Evolutionary conservation across 1,284 basidiomycete genomes (phyloP), one percentile per base, ranked within the genome.

Genomic region (Ustilago curta): DNA sequence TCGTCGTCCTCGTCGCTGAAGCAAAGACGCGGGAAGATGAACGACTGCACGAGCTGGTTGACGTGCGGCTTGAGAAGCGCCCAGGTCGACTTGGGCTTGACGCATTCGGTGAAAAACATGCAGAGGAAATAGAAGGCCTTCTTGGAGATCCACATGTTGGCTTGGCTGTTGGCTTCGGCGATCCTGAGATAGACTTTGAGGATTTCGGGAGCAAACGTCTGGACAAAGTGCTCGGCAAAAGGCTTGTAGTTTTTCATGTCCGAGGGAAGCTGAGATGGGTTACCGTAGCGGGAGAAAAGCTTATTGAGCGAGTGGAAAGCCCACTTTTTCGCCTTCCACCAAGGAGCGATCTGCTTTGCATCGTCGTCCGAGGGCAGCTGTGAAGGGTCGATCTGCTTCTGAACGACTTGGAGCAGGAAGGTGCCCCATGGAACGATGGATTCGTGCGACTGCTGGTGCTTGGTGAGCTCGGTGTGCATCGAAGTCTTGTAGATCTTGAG

Each of bases 271-370:
- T 84, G 83, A 29, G 79, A 78, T 0, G 83, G 83, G 59, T 81
- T 84, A 19, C 83, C 83, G 57, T 81, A 84, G 21, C 80, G 72
- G 14, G 65, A 71, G 54, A 83, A 83, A 51, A 84, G 81, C 64
- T 79, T 79, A 79, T 84, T 84, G 61, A 84, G 78, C 39, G 79
- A 76, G 73, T 77, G 79, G 77, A 77, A 83, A 14, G 83, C 79
- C 83, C 83, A 84, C 70, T 84, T 84, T 70, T 84, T 84, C 31
- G 83, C 82, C 73, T 81, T 82, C 80, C 80, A 83, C 83, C 83
- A 84, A 3, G 72, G 62, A 40, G 69, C 54, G 19, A 57, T 40
- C 59, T 80, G 71, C 18, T 48, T 61, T 6, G 47, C 48, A 18
- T 81, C 81, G 23, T 80, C 78, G 58, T 79, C 79, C 19, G 64